Conservation (phyloP, 2,329 filamentous ascomycete genomes). For the Colletotrichum lentis region DNA sequence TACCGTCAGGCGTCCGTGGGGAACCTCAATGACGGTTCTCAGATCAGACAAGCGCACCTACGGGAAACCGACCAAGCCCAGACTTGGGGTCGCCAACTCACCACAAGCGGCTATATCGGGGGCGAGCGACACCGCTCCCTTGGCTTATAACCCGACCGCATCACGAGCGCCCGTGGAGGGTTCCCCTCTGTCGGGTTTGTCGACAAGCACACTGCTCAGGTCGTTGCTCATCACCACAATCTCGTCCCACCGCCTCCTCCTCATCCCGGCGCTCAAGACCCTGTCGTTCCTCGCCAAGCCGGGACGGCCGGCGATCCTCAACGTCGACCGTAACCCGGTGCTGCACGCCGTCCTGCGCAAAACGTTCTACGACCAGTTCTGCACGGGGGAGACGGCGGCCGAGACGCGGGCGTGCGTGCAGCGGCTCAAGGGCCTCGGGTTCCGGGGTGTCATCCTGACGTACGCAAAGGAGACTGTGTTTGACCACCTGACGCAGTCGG, state of each 20-base stretch:
- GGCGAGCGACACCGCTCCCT: neutral
- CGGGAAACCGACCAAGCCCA: conserved; percentile 30
- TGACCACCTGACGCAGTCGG: conserved; percentile 47
- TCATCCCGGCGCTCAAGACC: conserved; percentile 49
- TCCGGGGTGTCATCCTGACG: conserved; percentile 64
- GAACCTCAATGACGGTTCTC: neutral
- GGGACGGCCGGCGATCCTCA: conserved; percentile 45
- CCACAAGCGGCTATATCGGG: conserved; percentile 20
- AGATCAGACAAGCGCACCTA: conserved; percentile 25
- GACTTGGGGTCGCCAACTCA: conserved; percentile 24
- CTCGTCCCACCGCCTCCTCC: conserved; percentile 54
- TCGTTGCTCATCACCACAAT: conserved; percentile 56
- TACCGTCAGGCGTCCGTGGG: conserved; percentile 27
- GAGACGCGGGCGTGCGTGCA: conserved; percentile 56
- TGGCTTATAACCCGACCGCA: neutral
- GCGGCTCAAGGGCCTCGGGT: conserved; percentile 58
- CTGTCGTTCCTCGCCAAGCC: conserved; percentile 52
- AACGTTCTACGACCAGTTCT: conserved; percentile 65
- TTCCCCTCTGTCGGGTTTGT: conserved; percentile 44
- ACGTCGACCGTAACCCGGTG: conserved; percentile 60
- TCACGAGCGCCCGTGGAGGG: conserved; percentile 14
- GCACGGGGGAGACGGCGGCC: conserved; percentile 58
- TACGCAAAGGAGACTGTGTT: conserved; percentile 58
- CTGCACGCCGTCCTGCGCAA: conserved; percentile 57
- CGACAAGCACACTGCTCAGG: conserved; percentile 49